Conservation (phyloP, 352 stramenopile genomes). For the Phytophthora cryptogea region DNA sequence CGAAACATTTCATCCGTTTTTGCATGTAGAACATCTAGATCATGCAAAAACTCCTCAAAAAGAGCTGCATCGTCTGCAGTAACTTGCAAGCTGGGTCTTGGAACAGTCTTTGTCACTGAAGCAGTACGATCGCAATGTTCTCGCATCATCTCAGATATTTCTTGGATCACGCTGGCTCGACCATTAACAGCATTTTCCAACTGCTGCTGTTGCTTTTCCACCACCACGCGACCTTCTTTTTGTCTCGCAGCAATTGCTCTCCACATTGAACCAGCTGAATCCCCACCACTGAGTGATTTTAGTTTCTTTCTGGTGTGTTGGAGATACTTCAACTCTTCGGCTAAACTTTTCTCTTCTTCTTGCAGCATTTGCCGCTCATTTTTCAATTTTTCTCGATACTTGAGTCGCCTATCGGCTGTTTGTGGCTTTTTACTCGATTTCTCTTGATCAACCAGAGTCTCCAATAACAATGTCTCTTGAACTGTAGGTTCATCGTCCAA, state of each 20-base stretch:
- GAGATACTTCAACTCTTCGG: slow-evolving; percentile 17
- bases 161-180: slow-evolving; percentile 25
- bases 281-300: slow-evolving; percentile 4
- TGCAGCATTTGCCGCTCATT: slow-evolving; percentile 31
- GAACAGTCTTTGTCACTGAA: neutral
- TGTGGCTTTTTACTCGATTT: slow-evolving; percentile 9
- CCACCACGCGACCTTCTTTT: slow-evolving; percentile 32
- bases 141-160: slow-evolving; percentile 19
- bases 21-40: slow-evolving; percentile 24
- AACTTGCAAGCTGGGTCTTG: slow-evolving; percentile 4
- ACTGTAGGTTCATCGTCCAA: neutral
- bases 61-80: slow-evolving; percentile 21
- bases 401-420: slow-evolving; percentile 23
- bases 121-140: neutral
- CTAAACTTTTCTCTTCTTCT: slow-evolving; percentile 16
- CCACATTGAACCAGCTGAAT: slow-evolving; percentile 7
- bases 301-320: slow-evolving; percentile 11
- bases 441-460: neutral
- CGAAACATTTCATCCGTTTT: slow-evolving; percentile 26
- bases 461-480: neutral
- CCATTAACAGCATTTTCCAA: slow-evolving; percentile 22
- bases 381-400: slow-evolving; percentile 34
- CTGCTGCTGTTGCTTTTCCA: slow-evolving; percentile 21
- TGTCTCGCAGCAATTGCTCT: slow-evolving; percentile 26
- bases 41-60: slow-evolving; percentile 28